phyloP scores from a whole-genome alignment of 2,329 filamentous ascomycete genomes.

The Dactylellina sp. region DNA sequence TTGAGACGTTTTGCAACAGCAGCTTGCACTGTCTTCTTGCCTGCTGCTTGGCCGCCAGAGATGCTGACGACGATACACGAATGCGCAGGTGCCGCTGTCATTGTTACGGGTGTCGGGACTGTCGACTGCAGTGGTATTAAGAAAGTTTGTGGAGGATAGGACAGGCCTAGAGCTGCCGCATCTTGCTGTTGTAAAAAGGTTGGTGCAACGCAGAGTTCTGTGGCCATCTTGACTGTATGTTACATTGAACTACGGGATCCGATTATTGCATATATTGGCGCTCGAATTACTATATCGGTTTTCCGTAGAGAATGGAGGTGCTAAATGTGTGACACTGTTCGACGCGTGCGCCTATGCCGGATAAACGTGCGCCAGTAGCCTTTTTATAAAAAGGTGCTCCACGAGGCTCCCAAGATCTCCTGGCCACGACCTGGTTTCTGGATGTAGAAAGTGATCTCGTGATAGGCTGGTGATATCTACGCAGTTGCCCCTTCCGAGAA shows the following conservation, averaged over 20 bases:
- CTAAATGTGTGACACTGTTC: too few species aligned
- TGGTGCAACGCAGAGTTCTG: conserved; percentile 35
- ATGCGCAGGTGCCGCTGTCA: conserved; percentile 22
- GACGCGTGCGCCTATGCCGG: too few species aligned
- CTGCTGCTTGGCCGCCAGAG: conserved; percentile 59
- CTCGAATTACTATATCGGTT: too few species aligned
- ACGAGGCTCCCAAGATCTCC: background rate
- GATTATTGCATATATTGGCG: too few species aligned
- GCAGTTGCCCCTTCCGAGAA: conserved; percentile 17
- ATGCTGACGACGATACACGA: conserved; percentile 58
- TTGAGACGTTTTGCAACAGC: conserved; percentile 56
- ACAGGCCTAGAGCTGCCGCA: background rate
- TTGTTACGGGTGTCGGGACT: background rate
- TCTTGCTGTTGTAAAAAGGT: conserved; percentile 43
- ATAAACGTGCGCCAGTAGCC: background rate
- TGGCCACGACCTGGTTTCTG: conserved; percentile 13
- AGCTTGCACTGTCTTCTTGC: conserved; percentile 60
- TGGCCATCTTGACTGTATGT: too few species aligned
- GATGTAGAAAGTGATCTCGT: conserved; percentile 33
- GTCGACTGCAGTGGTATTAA: background rate
- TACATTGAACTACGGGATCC: too few species aligned
- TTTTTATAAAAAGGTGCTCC: background rate
- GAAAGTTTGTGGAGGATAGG: conserved; percentile 9
- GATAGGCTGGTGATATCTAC: conserved; percentile 22
- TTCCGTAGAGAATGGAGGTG: too few species aligned